phyloP scores from a whole-genome alignment of 2,329 filamentous ascomycete species.

The Xylariaceae sp. region DNA sequence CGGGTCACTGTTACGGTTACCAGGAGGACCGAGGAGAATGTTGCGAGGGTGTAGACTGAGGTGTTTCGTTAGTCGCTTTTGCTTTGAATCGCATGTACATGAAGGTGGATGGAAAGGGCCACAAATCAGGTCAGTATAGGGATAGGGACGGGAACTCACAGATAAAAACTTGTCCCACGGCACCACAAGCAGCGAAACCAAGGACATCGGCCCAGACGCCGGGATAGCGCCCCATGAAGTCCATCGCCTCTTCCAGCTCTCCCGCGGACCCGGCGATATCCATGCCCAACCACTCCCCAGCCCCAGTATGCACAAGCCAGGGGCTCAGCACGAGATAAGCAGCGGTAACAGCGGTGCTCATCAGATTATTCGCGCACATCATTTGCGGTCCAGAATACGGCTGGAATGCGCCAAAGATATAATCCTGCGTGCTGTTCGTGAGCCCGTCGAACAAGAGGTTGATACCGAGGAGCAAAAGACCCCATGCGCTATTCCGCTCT shows the following conservation, averaged over 20 bases:
- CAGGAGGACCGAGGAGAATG: constrained; percentile 85
- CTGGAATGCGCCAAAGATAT: constrained; percentile 78
- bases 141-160: constrained; percentile 51
- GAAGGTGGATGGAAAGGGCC: not conserved
- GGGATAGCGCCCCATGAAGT: constrained; percentile 77
- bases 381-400: constrained; percentile 91
- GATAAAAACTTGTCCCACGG: constrained; percentile 93
- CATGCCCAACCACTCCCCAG: constrained; percentile 64
- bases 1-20: constrained; percentile 96
- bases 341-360: constrained; percentile 74
- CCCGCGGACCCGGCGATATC: constrained; percentile 62
- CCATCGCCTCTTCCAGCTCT: constrained; percentile 74
- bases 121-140: no score
- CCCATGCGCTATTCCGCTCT: constrained; percentile 66
- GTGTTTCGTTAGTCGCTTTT: constrained; percentile 8
- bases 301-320: constrained; percentile 65
- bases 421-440: constrained; percentile 94
- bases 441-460: constrained; percentile 95
- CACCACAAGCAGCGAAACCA: constrained; percentile 84
- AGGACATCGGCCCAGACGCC: constrained; percentile 82
- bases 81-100: not conserved
- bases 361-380: constrained; percentile 97
- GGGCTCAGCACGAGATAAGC: constrained; percentile 75
- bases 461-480: constrained; percentile 76
- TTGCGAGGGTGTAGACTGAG: constrained; percentile 80